phyloP scores from a whole-genome alignment of 2,329 filamentous ascomycete genomes.

The Truncatella angustata region DNA sequence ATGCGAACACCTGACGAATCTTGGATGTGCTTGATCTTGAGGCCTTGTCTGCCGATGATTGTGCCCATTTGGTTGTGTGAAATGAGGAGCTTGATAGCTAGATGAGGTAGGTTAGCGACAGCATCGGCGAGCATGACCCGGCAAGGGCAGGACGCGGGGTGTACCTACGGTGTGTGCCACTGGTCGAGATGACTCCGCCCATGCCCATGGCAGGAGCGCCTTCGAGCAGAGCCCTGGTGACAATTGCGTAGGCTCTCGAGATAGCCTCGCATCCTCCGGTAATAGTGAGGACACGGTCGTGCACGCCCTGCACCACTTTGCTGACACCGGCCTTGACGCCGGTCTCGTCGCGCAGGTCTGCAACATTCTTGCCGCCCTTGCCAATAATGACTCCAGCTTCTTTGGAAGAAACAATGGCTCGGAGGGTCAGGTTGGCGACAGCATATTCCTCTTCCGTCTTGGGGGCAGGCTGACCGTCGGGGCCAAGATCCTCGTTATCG shows the following conservation, averaged over 20 bases:
- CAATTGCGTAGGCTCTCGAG: slow-evolving; percentile 88
- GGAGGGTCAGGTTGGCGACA: slow-evolving; percentile 85
- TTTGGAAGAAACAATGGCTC: slow-evolving; percentile 97
- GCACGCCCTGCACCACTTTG: slow-evolving; percentile 97
- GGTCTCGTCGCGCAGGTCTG: slow-evolving; percentile 93
- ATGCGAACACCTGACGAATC: slow-evolving; percentile 95
- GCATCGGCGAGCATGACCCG: background rate
- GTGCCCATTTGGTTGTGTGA: slow-evolving; percentile 99
- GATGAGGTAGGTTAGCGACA: slow-evolving; percentile 21
- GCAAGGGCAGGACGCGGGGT: slow-evolving; percentile 10
- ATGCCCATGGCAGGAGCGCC: slow-evolving; percentile 94
- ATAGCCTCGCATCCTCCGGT: slow-evolving; percentile 87
- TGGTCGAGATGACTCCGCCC: slow-evolving; percentile 83
- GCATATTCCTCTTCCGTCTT: slow-evolving; percentile 98
- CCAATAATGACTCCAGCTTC: slow-evolving; percentile 99
- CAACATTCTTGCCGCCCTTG: slow-evolving; percentile 97
- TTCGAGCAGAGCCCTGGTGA: slow-evolving; percentile 87
- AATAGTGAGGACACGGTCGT: slow-evolving; percentile 95
- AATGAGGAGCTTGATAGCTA: slow-evolving; percentile 95
- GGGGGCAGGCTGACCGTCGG: slow-evolving; percentile 75
- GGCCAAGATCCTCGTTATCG: slow-evolving; percentile 60
- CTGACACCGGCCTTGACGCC: slow-evolving; percentile 97
- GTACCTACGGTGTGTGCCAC: slow-evolving; percentile 88
- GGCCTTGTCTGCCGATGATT: slow-evolving; percentile 92
- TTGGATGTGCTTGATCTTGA: slow-evolving; percentile 99